Base-by-base conservation (phyloP, 2,329 filamentous ascomycete genomes). In the Grosmannia huntii region DNA sequence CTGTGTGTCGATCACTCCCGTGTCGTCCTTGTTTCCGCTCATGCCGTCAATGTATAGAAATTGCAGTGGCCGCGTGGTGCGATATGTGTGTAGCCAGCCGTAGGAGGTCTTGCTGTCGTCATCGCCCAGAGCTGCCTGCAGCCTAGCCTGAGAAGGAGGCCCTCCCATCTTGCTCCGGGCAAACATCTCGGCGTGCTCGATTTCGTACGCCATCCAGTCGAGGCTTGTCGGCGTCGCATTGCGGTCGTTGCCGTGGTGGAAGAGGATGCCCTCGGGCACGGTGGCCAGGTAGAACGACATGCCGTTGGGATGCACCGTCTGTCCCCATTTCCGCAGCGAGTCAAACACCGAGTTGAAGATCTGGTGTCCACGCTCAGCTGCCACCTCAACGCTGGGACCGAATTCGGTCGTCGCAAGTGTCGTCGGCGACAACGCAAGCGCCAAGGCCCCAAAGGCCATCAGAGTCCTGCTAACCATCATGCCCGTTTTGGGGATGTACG, bases 191-290 rank as follows among this genome's bases (percentile, higher is more conserved):
- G 86, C 84, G 68, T 90, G 87, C 64, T 90, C 86, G 9, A 86
- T 79, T 66, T 90, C 87, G 65, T 89, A 90, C 0, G 87, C 86
- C 1, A 90, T 73, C 86, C 87, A 90, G 65, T 89, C 83, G 21
- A 60, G 58, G 1, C 74, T 76, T 1, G 71, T 69, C 0, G 87
- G 76, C 0, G 75, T 72, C 2, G 76, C 69, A 1, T 72, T 65
- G 0, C 65, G 68, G 14, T 63, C 63, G 0, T 76, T 77, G 12
- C 87, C 87, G 66, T 90, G 87, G 64, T 89, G 87, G 11, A 90
- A 68, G 41, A 84, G 71, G 0, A 82, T 85, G 5, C 82, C 84
- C 21, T 73, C 72, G 0, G 86, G 85, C 0, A 90, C 76, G 0
- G 76, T 78, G 1, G 80, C 85, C 0, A 85, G 75, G 64, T 89